phyloP scores from a whole-genome alignment of 192 early-diverging fungal genomes.

The Entomortierella beljakovae region DNA sequence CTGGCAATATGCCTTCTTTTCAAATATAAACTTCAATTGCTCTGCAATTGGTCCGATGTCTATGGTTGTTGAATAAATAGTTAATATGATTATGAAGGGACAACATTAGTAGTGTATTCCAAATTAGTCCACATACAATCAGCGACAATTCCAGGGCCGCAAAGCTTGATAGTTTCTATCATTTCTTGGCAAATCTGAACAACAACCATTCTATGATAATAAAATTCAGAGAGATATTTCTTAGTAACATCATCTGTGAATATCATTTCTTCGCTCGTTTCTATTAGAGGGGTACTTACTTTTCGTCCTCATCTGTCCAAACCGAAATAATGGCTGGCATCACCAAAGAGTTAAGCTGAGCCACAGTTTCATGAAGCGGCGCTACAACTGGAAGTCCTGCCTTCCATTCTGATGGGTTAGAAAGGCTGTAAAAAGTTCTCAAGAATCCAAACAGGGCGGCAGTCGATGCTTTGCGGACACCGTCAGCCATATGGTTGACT shows the following conservation, averaged over 20 bases:
- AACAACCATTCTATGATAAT: slow-evolving; percentile 75
- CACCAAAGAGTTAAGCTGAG: slow-evolving; percentile 71
- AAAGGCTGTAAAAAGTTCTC: slow-evolving; percentile 81
- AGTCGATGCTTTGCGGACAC: slow-evolving; percentile 82
- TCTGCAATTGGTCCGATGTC: slow-evolving; percentile 47
- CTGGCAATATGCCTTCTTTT: slow-evolving; percentile 82
- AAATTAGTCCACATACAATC: slow-evolving; percentile 50
- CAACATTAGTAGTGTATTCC: not conserved
- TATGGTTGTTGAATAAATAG: not conserved
- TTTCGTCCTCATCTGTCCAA: slow-evolving; percentile 88
- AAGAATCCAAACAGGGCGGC: slow-evolving; percentile 81
- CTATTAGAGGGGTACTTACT: slow-evolving; percentile 50
- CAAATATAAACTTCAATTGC: slow-evolving; percentile 67
- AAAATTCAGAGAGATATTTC: no score
- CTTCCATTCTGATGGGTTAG: slow-evolving; percentile 74
- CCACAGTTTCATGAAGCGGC: slow-evolving; percentile 82
- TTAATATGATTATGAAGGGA: not conserved
- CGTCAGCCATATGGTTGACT: slow-evolving; percentile 82
- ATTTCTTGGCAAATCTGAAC: slow-evolving; percentile 83
- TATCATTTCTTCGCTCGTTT: no score
- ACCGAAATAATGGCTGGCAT: slow-evolving; percentile 78
- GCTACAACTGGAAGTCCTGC: slow-evolving; percentile 77
- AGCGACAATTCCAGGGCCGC: slow-evolving; percentile 78
- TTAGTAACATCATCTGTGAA: no score
- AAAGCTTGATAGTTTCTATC: slow-evolving; percentile 72